phyloP scores from a whole-genome alignment of 2,329 filamentous ascomycete species.

The Lasiodiplodia sp. region DNA sequence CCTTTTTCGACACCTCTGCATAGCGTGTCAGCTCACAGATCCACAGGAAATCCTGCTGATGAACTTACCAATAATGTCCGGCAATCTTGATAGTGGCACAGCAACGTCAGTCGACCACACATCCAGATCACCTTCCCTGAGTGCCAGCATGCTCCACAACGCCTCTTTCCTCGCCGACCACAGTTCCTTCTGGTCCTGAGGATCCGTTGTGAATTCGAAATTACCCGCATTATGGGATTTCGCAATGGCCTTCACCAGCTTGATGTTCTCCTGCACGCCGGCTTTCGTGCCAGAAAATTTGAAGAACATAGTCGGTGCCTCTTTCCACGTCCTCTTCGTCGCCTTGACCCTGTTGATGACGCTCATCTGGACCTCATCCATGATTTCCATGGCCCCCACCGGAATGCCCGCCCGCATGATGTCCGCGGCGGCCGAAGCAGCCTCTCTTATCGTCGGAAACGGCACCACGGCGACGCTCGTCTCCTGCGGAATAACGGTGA shows the following conservation, averaged over 20 bases:
- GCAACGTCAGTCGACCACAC: slow-evolving; percentile 69
- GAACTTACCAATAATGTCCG: slow-evolving; percentile 65
- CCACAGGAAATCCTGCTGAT: background rate
- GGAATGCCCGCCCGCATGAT: slow-evolving; percentile 79
- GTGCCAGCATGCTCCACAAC: slow-evolving; percentile 67
- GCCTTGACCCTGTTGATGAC: slow-evolving; percentile 79
- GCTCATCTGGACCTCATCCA: slow-evolving; percentile 88
- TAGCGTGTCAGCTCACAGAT: slow-evolving; percentile 31
- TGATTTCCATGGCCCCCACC: slow-evolving; percentile 81
- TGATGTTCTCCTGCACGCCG: slow-evolving; percentile 75
- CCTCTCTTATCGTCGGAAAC: slow-evolving; percentile 78
- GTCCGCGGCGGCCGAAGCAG: slow-evolving; percentile 74
- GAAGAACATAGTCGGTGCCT: slow-evolving; percentile 81
- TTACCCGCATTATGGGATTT: slow-evolving; percentile 63
- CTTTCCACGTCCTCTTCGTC: slow-evolving; percentile 76
- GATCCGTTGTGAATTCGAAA: slow-evolving; percentile 64
- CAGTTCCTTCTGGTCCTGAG: slow-evolving; percentile 61
- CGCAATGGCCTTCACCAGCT: slow-evolving; percentile 71
- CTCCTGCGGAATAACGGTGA: slow-evolving; percentile 77
- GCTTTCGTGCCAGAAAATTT: slow-evolving; percentile 82
- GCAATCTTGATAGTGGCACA: slow-evolving; percentile 66
- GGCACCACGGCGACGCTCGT: slow-evolving; percentile 80
- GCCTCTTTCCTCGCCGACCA: slow-evolving; percentile 69
- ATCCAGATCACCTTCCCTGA: slow-evolving; percentile 62
- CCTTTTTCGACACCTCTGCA: slow-evolving; percentile 82